Base-by-base conservation (phyloP, 345 rosid species). In the Dimocarpus longan region DNA sequence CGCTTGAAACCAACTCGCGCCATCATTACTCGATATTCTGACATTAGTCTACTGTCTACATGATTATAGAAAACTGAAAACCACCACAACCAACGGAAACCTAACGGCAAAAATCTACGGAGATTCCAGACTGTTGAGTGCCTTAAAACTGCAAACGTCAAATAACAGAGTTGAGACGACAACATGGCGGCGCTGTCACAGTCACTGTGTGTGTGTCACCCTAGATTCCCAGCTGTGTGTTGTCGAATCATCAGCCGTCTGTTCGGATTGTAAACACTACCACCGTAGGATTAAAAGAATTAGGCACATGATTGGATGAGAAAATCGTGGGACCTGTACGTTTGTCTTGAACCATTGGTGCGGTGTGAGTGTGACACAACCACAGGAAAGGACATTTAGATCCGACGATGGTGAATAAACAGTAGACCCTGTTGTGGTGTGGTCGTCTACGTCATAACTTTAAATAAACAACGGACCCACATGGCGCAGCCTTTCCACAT, bases 131-230 rank as follows among this genome's bases (percentile, higher is more conserved):
- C n/a, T 40, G 66, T 26, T 26, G 32, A 12, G 8, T 18, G 12
- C 16, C 7, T 7, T 7, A 2, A 19, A 64, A 70, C 73, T 13
- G 37, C 59, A 5, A 76, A 57, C 68, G 73, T 57, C 28, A 52
- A 54, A 59, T 8, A 39, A 39, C 37, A 59, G 66, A n/a, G 12
- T 48, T 46, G 56, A 57, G 2, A 21, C 10, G 70, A 39, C 44
- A 72, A 54, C 59, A 26, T 16, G 80, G 85, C 80, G 82, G 80
- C 80, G 83, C 80, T 42, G 78, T 85, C 85, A 59, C 74, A 70
- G 71, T 76, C 81, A 18, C n/a, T n/a, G n/a, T n/a, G 9, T 57
- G 28, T 60, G 10, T 57, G 28, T 19, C 26, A 60, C 16, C 75
- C 80, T n/a, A 68, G 85, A 80, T 80, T 77, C 73, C 50, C 12